Percentiles rank a stretch among this genome's conserved stretches.
Evolutionary conservation across 306 rosid genomes (phyloP).

Genomic region (Castanospermum australe): DNA sequence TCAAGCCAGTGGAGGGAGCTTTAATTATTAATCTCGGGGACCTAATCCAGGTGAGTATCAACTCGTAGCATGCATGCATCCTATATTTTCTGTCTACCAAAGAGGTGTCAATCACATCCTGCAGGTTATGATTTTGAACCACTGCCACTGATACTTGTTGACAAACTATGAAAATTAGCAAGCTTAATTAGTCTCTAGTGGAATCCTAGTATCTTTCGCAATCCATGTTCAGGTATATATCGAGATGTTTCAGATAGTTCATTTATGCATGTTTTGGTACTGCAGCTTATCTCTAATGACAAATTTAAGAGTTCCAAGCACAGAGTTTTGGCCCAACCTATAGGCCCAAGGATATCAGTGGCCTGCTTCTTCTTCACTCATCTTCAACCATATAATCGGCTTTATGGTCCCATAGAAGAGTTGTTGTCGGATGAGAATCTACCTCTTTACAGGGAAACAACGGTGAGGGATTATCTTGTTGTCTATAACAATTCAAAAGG

Average conservation of each 20-base stretch:
- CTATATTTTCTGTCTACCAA: not conserved
- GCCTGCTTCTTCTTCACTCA: conserved; percentile 14
- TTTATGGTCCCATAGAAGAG: conserved; percentile 17
- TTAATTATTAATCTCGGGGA: too few species aligned
- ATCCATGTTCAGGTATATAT: not conserved
- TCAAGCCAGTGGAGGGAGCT: conserved; percentile 8
- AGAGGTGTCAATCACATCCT: too few species aligned
- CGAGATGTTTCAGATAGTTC: not conserved
- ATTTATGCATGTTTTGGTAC: not conserved
- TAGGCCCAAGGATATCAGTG: conserved; percentile 21
- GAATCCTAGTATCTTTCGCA: not conserved
- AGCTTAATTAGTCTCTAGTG: too few species aligned
- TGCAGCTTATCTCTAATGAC: conserved; percentile 19
- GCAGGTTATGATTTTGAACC: too few species aligned
- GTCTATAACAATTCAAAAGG: not conserved
- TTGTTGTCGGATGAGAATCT: not conserved
- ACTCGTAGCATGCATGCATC: not conserved
- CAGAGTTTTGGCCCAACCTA: not conserved
- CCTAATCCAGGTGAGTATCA: conserved; percentile 6
- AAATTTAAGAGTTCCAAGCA: conserved; percentile 21
- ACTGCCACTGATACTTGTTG: too few species aligned
- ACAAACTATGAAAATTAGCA: too few species aligned
- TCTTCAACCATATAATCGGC: not conserved
- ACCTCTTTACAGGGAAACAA: conserved; percentile 10
- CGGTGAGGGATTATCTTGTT: not conserved